Conservation (phyloP, 345 rosid species). For the Sisymbrium altissimum region DNA sequence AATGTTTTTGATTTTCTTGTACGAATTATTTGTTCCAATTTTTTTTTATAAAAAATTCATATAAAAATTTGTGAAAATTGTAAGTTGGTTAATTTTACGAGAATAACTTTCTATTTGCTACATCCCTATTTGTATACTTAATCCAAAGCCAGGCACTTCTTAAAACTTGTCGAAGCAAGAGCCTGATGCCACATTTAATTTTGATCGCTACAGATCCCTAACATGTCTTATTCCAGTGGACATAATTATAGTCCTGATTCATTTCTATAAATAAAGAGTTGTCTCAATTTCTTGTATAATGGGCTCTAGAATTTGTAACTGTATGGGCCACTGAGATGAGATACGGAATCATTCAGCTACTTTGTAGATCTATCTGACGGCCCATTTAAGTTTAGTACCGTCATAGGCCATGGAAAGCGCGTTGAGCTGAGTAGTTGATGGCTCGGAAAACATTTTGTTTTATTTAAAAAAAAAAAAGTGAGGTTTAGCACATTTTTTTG, state of each 20-base stretch:
- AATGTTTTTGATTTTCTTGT: too few relatives aligned
- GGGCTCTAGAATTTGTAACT: background rate
- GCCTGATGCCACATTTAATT: background rate
- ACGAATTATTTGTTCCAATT: too few relatives aligned
- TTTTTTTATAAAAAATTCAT: too few relatives aligned
- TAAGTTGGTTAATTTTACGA: too few relatives aligned
- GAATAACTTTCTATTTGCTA: too few relatives aligned
- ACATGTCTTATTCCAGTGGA: background rate
- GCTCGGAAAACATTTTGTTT: background rate
- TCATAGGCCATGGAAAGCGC: background rate
- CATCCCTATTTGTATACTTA: background rate
- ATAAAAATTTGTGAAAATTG: background rate
- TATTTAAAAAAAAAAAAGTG: background rate
- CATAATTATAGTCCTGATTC: background rate
- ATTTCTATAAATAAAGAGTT: background rate
- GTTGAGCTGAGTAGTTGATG: background rate
- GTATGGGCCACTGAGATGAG: background rate
- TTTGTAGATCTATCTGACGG: background rate
- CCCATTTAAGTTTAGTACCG: background rate
- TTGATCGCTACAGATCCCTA: background rate
- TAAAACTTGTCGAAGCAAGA: background rate
- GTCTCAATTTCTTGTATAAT: background rate
- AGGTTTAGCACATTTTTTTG: background rate
- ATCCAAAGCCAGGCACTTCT: background rate
- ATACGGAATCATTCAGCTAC: background rate